Base-by-base conservation (phyloP, 1,284 basidiomycete species). In the Flammula alnicola region DNA sequence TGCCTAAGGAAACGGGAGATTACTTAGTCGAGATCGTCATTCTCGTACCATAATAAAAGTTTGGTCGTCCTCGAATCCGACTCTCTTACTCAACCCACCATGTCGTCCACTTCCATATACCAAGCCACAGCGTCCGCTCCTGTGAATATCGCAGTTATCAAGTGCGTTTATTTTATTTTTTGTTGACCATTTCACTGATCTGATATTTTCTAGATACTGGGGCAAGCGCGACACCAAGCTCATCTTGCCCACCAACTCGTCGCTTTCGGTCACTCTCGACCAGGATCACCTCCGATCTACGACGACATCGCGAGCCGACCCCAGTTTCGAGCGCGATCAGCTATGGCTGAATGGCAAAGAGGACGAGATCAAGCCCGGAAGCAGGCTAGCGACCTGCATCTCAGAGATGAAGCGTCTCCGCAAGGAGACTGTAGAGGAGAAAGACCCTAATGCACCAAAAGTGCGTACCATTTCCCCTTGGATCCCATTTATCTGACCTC, bases 221-320 rank as follows among this genome's bases (percentile, higher is more conserved):
- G 96, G 96, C 59, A 99, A 99, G 75, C 89, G 95, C 58, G 91
- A 98, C 73, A 95, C 93, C 7, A 84, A 87, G 60, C 85, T 99
- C 57, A 98, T 98, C 66, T 80, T 99, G 47, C 96, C 96, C 23
- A 98, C 95, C 59, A 99, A 99, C 75, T 94, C 94, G 5, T 98
- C 96, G 17, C 84, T 99, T 23, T 98, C 95, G 2, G 93, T 99
- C 41, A 99, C 97, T 3, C 86, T 99, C 51, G 91, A 92, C 66
- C 97, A 99, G 72, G 94, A 98, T 72, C 91, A 99, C 63, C 82
- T 99, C 19, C 82, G 93, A 50, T 93, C 93, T 1, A 96, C 94
- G 6, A 99, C 96, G 3, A 94, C 95, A 0, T 93, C 94, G 10
- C 85, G 93, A 20, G 88, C 91, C 3, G 91, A 96, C 64, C 74